Base-by-base conservation (phyloP, 495 filamentous ascomycete genomes). In the Parathielavia appendiculata region DNA sequence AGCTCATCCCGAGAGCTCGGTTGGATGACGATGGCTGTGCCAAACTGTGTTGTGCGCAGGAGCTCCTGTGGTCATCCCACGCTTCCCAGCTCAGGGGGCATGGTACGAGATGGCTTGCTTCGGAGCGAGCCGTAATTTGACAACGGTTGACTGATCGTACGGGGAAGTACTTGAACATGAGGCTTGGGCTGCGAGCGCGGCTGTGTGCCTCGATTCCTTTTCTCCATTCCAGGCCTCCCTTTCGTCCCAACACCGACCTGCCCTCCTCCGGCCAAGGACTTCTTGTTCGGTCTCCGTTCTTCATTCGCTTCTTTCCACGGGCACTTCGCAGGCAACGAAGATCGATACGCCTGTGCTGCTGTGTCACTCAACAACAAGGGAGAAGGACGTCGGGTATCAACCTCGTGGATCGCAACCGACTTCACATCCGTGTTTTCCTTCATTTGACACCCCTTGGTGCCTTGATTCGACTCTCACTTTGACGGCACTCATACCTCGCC, bases 1-100 rank as follows among this genome's bases (percentile, higher is more conserved):
- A 57, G 23, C 26, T n/a, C 48, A 53, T 60, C 50, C 60, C 57
- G 41, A 6, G 40, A 23, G 55, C 34, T 44, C 48, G 61, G 64
- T 66, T 66, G 64, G 64, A 57, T 57, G 48, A 51, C 50, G 56
- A 46, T 38, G 41, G 34, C n/a, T 40, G 51, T 20, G 34, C 17
- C 36, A 57, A 44, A 34, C 20, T 32, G 23, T 35, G 35, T 54
- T 43, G 38, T 22, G 54, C 51, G 45, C 53, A 38, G 39, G 44
- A 34, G 56, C 43, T 39, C 44, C 46, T 34, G 11, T 35, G 26
- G 56, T 56, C 48, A 35, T 62, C 26, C 26, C 26, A 52, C 59
- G 59, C 17, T 54, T 2, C 14, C 46, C 43, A 20, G 14, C 6
- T 48, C 54, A 51, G 39, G 51, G 51, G 51, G 39, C 30, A 12